Base-by-base conservation (phyloP, 176 grass and related monocot genomes). In the Typha latifolia region DNA sequence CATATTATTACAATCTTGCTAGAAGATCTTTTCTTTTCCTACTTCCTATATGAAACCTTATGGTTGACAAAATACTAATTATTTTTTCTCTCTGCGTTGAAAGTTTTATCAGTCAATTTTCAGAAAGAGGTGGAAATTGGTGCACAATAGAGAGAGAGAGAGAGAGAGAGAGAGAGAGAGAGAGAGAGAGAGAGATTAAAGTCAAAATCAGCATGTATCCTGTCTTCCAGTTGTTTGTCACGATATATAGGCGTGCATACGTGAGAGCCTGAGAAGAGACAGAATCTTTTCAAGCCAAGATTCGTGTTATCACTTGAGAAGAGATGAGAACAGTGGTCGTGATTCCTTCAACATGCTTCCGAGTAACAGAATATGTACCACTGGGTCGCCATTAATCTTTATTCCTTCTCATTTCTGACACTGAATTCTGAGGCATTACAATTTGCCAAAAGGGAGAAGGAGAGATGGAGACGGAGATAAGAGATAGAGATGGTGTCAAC, bases 331-430 rank as follows among this genome's bases (percentile, higher is more conserved):
- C 22, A 59, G 16, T 16, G 53, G 16, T 59, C 18, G 6, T 59
- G 53, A 59, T 59, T 19, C 53, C 53, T 21, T 59, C 53, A 59
- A n/a, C 14, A 59, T 59, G 53, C 20, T 59, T 59, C 53, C 20
- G 2, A 59, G 16, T 19, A 6, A 59, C 18, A 59, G 53, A 59
- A 59, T 59, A 16, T 59, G 53, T 59, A 11, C 20, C 20, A 21
- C 10, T 2, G 20, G 5, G 20, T 19, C 20, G 53, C 53, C 20
- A 18, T 16, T 59, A 59, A 59, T 59, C n/a, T 59, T 59, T 59
- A 21, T 59, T 59, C 53, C 53, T 59, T 16, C 53, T 59, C 53
- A 59, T 59, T 19, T 59, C 20, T 21, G n/a, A 21, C 53, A 59
- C n/a, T 43, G 37, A 9, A 6, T 43, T 10, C 37, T 43, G 37